Conservation (phyloP, 306 rosid genomes). For the Prinsepia uniflora region DNA sequence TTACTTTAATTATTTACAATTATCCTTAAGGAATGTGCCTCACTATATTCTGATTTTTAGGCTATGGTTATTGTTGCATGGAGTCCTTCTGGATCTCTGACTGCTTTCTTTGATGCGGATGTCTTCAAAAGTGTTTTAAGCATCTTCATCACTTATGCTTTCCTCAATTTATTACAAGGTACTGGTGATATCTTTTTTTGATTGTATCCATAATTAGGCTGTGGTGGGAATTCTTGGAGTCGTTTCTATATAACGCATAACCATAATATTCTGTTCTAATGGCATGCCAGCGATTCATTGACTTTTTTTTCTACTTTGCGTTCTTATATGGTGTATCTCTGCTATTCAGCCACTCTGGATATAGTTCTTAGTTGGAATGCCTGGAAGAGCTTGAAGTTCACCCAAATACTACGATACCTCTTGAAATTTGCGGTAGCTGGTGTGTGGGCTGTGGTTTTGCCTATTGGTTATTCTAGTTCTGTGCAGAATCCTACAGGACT, state of each 20-base stretch:
- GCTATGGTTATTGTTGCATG: constrained; percentile 92
- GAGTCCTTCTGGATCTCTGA: constrained; percentile 72
- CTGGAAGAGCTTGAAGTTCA: constrained; percentile 79
- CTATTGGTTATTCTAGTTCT: constrained; percentile 70
- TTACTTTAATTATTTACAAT: background rate
- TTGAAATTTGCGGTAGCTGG: constrained; percentile 81
- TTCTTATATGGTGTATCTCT: constrained; percentile 22
- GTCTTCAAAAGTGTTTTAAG: constrained; percentile 77
- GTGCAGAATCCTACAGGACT: constrained; percentile 74
- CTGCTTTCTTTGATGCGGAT: constrained; percentile 55
- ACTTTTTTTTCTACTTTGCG: background rate
- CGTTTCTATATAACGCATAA: background rate
- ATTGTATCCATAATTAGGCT: background rate
- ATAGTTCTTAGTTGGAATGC: constrained; percentile 77
- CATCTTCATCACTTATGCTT: constrained; percentile 80
- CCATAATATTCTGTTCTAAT: constrained; percentile 1
- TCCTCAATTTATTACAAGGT: constrained; percentile 96
- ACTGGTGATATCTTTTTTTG: constrained; percentile 13
- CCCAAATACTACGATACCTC: constrained; percentile 79
- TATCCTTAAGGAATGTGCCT: constrained; percentile 8
- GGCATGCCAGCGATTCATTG: background rate
- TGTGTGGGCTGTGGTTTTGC: constrained; percentile 82
- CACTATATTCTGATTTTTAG: constrained; percentile 43
- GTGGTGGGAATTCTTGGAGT: constrained; percentile 11
- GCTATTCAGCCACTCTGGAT: constrained; percentile 71